phyloP scores from a whole-genome alignment of 441 rosid species.

The Pelargonium citronellum region DNA sequence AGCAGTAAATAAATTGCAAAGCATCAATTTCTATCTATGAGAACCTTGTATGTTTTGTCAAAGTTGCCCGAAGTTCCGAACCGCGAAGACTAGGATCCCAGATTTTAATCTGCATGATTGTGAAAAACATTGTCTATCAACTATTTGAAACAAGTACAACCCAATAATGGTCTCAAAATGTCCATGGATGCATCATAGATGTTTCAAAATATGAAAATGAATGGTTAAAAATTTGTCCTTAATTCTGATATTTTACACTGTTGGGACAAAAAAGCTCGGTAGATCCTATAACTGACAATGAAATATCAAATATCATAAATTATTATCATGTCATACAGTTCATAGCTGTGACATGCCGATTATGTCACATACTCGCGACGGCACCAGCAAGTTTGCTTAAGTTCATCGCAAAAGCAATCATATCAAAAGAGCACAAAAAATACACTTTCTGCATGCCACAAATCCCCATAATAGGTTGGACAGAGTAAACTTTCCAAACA shows the following conservation, averaged over 20 bases:
- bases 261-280: background rate
- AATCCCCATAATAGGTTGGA: background rate
- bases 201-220: background rate
- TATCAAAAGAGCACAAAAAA: background rate
- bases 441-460: background rate
- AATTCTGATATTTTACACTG: background rate
- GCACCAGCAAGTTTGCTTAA: constrained; percentile 1
- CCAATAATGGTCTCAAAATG: background rate
- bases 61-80: constrained; percentile 87
- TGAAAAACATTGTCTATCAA: background rate
- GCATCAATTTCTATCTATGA: constrained; percentile 7
- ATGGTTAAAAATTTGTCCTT: background rate
- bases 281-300: background rate
- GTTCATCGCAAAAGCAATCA: background rate
- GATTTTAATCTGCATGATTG: constrained; percentile 69
- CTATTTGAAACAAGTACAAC: background rate
- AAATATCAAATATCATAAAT: background rate
- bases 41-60: constrained; percentile 90
- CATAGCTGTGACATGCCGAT: background rate
- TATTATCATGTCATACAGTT: background rate
- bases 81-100: constrained; percentile 99
- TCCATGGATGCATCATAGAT: background rate
- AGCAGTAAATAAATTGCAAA: constrained; percentile 14
- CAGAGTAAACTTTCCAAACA: constrained; percentile 11
- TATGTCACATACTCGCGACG: background rate